phyloP scores from a whole-genome alignment of 345 rosid species.

The Leavenworthia alabamica region DNA sequence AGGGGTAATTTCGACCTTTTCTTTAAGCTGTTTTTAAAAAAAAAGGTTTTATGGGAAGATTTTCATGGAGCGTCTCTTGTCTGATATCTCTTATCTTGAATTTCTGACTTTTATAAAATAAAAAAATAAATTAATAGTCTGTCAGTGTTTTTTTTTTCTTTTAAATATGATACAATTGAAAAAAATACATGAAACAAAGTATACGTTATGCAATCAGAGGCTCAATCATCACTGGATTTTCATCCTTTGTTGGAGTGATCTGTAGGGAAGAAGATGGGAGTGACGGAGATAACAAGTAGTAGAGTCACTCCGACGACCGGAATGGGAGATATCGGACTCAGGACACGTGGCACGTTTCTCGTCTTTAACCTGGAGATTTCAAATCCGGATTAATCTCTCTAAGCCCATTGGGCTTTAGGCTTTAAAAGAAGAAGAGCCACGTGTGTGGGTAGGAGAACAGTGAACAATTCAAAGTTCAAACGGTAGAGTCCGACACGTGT shows the following conservation, averaged over 20 bases:
- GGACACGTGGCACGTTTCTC: constrained; percentile 27
- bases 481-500: constrained; percentile 26
- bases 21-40: constrained; percentile 23
- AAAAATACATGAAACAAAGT: constrained; percentile 28
- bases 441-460: no score
- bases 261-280: neutral
- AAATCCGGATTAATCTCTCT: no score
- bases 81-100: neutral
- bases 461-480: constrained; percentile 19
- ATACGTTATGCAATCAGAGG: constrained; percentile 94
- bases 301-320: neutral
- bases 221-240: constrained; percentile 89
- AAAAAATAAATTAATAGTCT: no score
- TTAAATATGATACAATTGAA: neutral
- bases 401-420: constrained; percentile 24
- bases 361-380: no score
- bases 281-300: constrained; percentile 24
- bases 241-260: constrained; percentile 90
- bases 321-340: constrained; percentile 52
- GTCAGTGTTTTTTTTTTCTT: no score
- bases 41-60: constrained; percentile 15
- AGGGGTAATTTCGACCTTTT: constrained; percentile 1
- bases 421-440: constrained; percentile 1
- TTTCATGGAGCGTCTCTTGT: constrained; percentile 9
- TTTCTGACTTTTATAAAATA: neutral